Evolutionary conservation across 2,329 filamentous ascomycete genomes (phyloP).

Genomic region (Stylonectria norvegica): DNA sequence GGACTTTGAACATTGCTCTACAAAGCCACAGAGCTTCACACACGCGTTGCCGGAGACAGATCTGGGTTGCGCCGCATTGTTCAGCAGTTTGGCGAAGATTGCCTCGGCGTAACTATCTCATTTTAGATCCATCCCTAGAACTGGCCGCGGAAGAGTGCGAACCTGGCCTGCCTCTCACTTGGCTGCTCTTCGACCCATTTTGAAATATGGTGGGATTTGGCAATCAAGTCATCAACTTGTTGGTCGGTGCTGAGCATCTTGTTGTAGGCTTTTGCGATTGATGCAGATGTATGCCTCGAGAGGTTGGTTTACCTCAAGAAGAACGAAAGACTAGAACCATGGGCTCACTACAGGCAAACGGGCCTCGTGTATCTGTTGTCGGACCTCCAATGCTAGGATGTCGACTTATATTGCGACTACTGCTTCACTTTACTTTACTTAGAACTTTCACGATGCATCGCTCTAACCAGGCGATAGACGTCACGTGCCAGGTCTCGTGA

Average conservation of each 20-base stretch:
- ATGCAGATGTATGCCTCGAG: no score
- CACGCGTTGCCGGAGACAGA: conserved; percentile 55
- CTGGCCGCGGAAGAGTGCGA: conserved; percentile 20
- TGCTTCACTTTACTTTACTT: no score
- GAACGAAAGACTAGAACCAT: no score
- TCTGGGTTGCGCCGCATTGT: conserved; percentile 50
- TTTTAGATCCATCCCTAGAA: conserved; percentile 21
- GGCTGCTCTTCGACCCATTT: conserved; percentile 44
- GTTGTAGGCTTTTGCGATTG: conserved; percentile 12
- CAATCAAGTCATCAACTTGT: conserved; percentile 32
- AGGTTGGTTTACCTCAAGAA: no score
- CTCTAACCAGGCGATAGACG: conserved; percentile 1
- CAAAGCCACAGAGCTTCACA: conserved; percentile 58
- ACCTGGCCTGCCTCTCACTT: conserved; percentile 35
- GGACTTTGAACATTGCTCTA: conserved; percentile 57
- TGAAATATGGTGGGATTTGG: conserved; percentile 35
- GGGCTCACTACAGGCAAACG: no score
- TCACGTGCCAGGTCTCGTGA: conserved; percentile 35
- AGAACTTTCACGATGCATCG: no score
- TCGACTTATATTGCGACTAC: no score
- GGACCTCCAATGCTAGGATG: no score
- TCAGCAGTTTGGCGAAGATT: conserved; percentile 48
- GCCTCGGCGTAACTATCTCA: conserved; percentile 31
- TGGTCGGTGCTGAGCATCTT: conserved; percentile 25
- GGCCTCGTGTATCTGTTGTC: no score